Conservation (phyloP, 495 filamentous ascomycete species). For the Stereocaulon alpinum region DNA sequence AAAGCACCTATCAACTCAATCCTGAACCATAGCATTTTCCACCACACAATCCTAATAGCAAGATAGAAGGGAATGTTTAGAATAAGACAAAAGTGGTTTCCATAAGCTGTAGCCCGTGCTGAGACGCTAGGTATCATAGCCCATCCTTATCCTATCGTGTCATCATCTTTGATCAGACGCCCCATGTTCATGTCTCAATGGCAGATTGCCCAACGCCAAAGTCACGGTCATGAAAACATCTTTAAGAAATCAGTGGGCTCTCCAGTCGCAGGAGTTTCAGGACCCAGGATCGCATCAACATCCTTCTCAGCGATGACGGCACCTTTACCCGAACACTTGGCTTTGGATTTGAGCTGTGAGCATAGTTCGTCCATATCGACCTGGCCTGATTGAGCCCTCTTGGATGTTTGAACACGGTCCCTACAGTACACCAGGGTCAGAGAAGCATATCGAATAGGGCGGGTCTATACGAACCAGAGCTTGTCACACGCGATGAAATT, state of each 20-base stretch:
- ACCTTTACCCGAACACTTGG: conserved; percentile 85
- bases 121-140: not conserved
- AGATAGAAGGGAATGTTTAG: no score
- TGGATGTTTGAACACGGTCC: conserved; percentile 83
- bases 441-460: conserved; percentile 2
- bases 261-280: conserved; percentile 36
- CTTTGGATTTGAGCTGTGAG: conserved; percentile 88
- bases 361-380: conserved; percentile 91
- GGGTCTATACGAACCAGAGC: conserved; percentile 58
- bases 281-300: conserved; percentile 69
- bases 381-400: conserved; percentile 75
- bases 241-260: conserved; percentile 15
- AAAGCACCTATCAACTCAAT: not conserved
- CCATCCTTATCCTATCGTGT: not conserved
- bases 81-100: not conserved
- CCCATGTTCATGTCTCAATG: not conserved
- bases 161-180: no score
- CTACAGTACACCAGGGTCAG: conserved; percentile 37
- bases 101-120: not conserved
- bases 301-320: conserved; percentile 87
- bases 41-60: not conserved
- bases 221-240: conserved; percentile 14
- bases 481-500: conserved; percentile 76
- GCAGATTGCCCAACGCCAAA: not conserved
- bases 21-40: not conserved